A percentile compares a stretch with the other conserved stretches of the same genome.
phyloP scores from a whole-genome alignment of 2,329 filamentous ascomycete species.

The Colletotrichum liriopes region DNA sequence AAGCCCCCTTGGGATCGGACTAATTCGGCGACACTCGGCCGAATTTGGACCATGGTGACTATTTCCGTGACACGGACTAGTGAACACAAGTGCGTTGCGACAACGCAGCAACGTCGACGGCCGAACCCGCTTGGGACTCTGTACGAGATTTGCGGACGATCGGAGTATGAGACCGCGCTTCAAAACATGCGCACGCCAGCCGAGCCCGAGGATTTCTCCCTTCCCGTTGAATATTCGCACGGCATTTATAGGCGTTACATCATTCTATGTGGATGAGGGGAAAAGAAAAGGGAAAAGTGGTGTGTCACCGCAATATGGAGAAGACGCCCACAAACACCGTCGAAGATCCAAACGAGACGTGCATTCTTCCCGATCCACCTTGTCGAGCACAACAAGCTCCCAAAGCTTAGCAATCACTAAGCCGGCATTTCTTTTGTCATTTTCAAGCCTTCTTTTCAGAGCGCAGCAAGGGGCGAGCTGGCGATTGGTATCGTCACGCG shows the following conservation, averaged over 20 bases:
- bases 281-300: background rate
- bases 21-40: conserved; percentile 28
- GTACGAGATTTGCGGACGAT: conserved; percentile 12
- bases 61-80: conserved; percentile 24
- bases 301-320: background rate
- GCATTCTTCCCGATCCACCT: background rate
- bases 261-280: background rate
- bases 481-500: conserved; percentile 26
- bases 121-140: background rate
- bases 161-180: background rate
- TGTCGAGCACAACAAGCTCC: conserved; percentile 2
- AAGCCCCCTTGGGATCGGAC: conserved; percentile 22
- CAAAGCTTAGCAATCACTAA: conserved; percentile 18
- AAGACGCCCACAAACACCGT: background rate
- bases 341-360: conserved; percentile 3
- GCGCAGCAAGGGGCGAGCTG: conserved; percentile 36
- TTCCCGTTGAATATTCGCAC: conserved; percentile 1
- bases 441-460: conserved; percentile 38
- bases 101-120: background rate
- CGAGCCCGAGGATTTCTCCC: background rate
- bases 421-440: conserved; percentile 43
- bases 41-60: conserved; percentile 24
- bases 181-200: conserved; percentile 16
- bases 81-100: conserved; percentile 4
- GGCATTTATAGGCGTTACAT: conserved; percentile 22